Evolutionary conservation across 2,329 filamentous ascomycete genomes (phyloP).

Genomic region (Colletotrichum truncatum): DNA sequence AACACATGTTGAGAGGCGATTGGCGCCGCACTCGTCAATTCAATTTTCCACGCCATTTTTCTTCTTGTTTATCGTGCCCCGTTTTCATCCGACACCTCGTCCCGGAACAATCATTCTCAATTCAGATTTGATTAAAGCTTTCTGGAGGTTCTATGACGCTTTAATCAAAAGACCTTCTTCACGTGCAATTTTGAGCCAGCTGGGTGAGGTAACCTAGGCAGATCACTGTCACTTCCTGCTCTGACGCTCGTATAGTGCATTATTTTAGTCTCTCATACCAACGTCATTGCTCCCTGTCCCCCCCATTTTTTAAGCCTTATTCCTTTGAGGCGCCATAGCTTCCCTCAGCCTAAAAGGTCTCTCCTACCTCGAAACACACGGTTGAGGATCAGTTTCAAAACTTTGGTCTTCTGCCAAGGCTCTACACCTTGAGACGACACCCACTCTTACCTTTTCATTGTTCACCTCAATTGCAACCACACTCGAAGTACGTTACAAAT

Average conservation of each 20-base stretch:
- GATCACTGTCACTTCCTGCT: not conserved
- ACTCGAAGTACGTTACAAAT: not conserved
- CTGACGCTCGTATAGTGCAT: not conserved
- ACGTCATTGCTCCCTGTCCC: conserved; percentile 20
- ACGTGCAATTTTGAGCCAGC: not conserved
- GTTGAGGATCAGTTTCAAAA: not conserved
- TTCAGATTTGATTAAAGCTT: not conserved
- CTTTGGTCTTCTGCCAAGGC: not conserved
- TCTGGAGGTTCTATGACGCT: too few relatives aligned
- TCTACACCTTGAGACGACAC: not conserved
- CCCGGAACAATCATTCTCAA: not conserved
- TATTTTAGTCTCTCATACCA: conserved; percentile 27
- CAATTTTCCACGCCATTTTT: not conserved
- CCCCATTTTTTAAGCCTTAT: conserved; percentile 6
- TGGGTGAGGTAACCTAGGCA: conserved; percentile 1
- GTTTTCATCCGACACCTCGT: not conserved
- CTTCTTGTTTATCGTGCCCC: not conserved
- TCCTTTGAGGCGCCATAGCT: not conserved
- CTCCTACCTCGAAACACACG: not conserved
- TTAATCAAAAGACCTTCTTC: not conserved
- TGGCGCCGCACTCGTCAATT: not conserved
- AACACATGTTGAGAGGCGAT: not conserved
- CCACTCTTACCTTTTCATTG: not conserved
- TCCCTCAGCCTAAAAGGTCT: not conserved
- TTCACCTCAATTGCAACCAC: not conserved